Evolutionary conservation across 2,329 filamentous ascomycete genomes (phyloP), one percentile per base, ranked within the genome.

Genomic region (Venturia asperata): DNA sequence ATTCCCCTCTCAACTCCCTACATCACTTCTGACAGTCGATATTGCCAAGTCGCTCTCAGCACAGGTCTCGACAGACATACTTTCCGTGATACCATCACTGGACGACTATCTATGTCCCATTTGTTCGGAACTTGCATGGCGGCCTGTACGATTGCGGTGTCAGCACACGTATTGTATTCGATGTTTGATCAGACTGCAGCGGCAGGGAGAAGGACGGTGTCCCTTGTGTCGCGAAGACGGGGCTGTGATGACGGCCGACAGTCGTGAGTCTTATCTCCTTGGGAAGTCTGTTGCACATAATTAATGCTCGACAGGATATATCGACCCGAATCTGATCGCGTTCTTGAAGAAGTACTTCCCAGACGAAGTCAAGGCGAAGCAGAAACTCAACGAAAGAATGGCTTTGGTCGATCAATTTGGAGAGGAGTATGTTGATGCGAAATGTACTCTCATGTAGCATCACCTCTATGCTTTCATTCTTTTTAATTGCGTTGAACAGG

Each of bases 71-170:
- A 83, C 85, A 41, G 85, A 91, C 67, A 81, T 96, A 3, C 81
- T 95, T 21, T 83, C 83, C 13, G 80, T 89, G 56, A 87, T 95
- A 7, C 91, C 91, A 0, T 90, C 92, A 70, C 76, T 94, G n/a
- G 87, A 91, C 71, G 91, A 95, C 75, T 93, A 92, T 75, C 80
- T 87, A 10, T 95, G 91, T 70, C 90, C 91, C 1, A 85, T 94
- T 67, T 94, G 91, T 76, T 87, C 88, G 70, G 84, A 83, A 55
- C 85, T 96, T 66, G 85, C 88, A n/a, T 94, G 89, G 80, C 85
- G 90, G 70, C 91, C 91, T 0, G 85, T 96, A n/a, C 84, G 87
- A 30, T 80, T 95, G 42, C 81, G 83, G 17, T 96, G 91, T 74
- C 78, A 82, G 37, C 90, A 94, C 69, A 78, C 92, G 17, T 92